These are phyloP conservation scores for Pyracantha coccinea DNA, from an alignment of 331 rosid species.

Conservation along the genomic window DNA sequence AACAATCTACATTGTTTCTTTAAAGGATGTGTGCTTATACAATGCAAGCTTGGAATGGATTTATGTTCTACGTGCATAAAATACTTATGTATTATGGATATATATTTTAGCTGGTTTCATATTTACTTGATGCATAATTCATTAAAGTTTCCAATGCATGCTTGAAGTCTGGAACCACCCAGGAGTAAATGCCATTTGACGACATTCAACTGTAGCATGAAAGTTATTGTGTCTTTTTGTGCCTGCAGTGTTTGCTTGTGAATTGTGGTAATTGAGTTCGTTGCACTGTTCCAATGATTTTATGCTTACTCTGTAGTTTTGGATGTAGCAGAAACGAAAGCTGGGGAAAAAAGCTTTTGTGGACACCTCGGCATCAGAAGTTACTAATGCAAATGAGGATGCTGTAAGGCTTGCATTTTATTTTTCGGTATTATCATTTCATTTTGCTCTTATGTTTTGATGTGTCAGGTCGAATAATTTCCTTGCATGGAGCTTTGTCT, in stretches of 20 bases:
- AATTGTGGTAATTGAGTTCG: background rate
- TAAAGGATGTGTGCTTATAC: background rate
- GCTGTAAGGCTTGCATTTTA: slow-evolving; percentile 19
- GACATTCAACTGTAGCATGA: background rate
- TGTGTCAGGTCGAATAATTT: background rate
- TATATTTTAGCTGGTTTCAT: background rate
- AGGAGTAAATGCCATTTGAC: background rate
- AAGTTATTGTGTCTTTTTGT: background rate
- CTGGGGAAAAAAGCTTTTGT: slow-evolving; percentile 20
- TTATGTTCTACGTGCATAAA: too few relatives aligned
- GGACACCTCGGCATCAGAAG: slow-evolving; percentile 38
- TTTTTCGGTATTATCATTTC: background rate
- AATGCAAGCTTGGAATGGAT: background rate
- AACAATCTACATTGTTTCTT: background rate
- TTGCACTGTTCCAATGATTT: slow-evolving; percentile 1
- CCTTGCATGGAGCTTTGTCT: background rate
- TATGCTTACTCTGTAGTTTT: slow-evolving; percentile 7
- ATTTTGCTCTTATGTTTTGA: background rate
- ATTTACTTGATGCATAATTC: background rate
- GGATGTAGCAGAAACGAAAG: slow-evolving; percentile 31
- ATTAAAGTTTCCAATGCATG: background rate
- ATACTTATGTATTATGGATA: background rate
- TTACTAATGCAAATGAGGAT: slow-evolving; percentile 18
- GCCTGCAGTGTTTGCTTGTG: background rate
- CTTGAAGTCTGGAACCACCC: background rate